Evolutionary conservation across 1,284 basidiomycete species (phyloP).

Genomic region (Coriolopsis trogii): DNA sequence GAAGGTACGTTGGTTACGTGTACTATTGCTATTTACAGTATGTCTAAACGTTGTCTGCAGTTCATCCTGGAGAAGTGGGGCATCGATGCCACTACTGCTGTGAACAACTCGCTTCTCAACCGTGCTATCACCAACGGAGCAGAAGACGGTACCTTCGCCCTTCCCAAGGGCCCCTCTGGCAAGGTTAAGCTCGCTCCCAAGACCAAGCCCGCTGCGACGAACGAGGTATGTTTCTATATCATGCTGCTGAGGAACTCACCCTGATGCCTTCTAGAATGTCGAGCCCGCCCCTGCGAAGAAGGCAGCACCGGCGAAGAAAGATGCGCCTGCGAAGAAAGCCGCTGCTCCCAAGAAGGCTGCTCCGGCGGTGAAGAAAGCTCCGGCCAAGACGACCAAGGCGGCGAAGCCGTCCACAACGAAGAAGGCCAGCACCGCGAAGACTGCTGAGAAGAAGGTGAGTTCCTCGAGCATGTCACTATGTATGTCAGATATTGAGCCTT

Average conservation of each 20-base stretch:
- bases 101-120: slow-evolving; percentile 76
- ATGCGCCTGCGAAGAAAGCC: slow-evolving; percentile 28
- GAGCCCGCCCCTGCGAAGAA: slow-evolving; percentile 21
- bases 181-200: slow-evolving; percentile 52
- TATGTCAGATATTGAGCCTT: background rate
- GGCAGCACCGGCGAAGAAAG: slow-evolving; percentile 19
- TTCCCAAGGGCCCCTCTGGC: slow-evolving; percentile 77
- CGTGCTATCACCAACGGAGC: slow-evolving; percentile 81
- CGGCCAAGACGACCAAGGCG: slow-evolving; percentile 34
- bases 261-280: slow-evolving; percentile 8
- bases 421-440: slow-evolving; percentile 33
- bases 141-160: slow-evolving; percentile 77
- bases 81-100: slow-evolving; percentile 70
- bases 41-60: slow-evolving; percentile 37
- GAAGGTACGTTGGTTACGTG: slow-evolving; percentile 54
- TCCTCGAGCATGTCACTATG: background rate
- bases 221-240: slow-evolving; percentile 54
- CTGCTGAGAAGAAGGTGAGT: background rate
- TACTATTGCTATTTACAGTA: background rate
- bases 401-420: slow-evolving; percentile 23
- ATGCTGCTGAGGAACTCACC: background rate
- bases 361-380: slow-evolving; percentile 31
- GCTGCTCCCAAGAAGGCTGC: slow-evolving; percentile 30
- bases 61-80: slow-evolving; percentile 80
- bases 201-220: slow-evolving; percentile 48